Conservation (phyloP, 768 basidiomycete genomes). For the Russula griseocarnosa region DNA sequence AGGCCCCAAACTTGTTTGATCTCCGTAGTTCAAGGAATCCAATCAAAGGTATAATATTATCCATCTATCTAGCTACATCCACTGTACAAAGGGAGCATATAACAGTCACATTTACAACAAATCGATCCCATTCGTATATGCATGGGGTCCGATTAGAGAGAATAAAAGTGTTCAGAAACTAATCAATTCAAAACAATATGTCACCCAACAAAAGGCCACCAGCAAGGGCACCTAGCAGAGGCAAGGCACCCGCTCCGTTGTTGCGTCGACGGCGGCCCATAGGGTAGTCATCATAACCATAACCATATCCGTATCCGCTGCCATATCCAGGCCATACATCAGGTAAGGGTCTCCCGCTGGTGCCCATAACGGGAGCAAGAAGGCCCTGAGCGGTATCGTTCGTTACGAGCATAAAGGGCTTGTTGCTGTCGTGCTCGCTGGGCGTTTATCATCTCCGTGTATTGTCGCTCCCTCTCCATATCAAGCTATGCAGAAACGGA, state of each 20-base stretch:
- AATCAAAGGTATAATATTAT: neutral
- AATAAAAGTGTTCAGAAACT: slow-evolving; percentile 6
- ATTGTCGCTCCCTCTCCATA: slow-evolving; percentile 11
- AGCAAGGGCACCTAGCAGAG: slow-evolving; percentile 37
- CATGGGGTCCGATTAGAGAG: neutral
- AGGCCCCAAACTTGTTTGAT: neutral
- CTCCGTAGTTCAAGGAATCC: neutral
- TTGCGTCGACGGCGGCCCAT: neutral
- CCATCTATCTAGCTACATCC: neutral
- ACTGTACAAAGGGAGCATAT: neutral
- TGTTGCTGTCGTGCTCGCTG: slow-evolving; percentile 2
- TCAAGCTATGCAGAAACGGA: slow-evolving; percentile 16
- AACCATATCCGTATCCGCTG: slow-evolving; percentile 24
- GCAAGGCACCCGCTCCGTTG: slow-evolving; percentile 30
- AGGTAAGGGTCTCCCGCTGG: slow-evolving; percentile 31
- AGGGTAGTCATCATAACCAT: too few relatives aligned
- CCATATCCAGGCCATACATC: slow-evolving; percentile 17
- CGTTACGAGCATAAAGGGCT: slow-evolving; percentile 11
- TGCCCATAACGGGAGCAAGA: slow-evolving; percentile 27
- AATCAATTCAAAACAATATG: neutral
- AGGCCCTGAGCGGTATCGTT: slow-evolving; percentile 4
- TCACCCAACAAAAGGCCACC: slow-evolving; percentile 35
- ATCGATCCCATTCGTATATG: neutral
- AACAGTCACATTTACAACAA: slow-evolving; percentile 1
- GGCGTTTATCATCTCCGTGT: slow-evolving; percentile 1